These are phyloP conservation scores for Aureobasidium sp. DNA, from an alignment of 2,329 filamentous ascomycete genomes.

Conservation along the genomic window DNA sequence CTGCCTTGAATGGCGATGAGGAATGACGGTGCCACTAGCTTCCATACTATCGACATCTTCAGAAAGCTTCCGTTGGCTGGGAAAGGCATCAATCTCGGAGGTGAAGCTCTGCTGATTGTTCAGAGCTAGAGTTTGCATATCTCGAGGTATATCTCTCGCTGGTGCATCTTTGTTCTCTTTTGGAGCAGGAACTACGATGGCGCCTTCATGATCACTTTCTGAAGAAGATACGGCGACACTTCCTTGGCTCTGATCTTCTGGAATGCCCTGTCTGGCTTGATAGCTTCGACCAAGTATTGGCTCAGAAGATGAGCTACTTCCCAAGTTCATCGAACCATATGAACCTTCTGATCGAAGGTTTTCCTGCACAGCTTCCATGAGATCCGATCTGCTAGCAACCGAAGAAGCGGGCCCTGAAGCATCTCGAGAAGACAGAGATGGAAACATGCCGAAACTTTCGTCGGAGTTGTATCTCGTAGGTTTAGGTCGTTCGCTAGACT, in stretches of 20 bases:
- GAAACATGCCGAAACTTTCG: constrained; percentile 57
- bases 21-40: constrained; percentile 34
- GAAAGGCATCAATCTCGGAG: constrained; percentile 13
- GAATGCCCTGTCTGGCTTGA: background rate
- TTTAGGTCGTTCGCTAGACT: background rate
- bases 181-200: background rate
- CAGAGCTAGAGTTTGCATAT: constrained; percentile 29
- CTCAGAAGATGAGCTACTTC: constrained; percentile 11
- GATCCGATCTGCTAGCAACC: constrained; percentile 28
- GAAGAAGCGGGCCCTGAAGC: constrained; percentile 44
- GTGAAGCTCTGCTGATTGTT: constrained; percentile 29
- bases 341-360: constrained; percentile 8
- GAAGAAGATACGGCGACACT: background rate
- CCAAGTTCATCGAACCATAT: constrained; percentile 7
- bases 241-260: background rate
- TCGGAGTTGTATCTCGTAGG: constrained; percentile 41
- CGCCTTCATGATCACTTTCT: background rate
- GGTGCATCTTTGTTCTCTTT: background rate
- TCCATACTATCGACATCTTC: constrained; percentile 28
- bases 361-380: constrained; percentile 14
- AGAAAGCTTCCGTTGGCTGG: constrained; percentile 11
- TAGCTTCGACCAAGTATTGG: background rate
- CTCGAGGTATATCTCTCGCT: constrained; percentile 22
- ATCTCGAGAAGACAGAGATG: constrained; percentile 49
- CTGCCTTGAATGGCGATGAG: constrained; percentile 18